Conservation (phyloP, 225 moss, liverwort and hornwort species). For the Climacium dendroides region DNA sequence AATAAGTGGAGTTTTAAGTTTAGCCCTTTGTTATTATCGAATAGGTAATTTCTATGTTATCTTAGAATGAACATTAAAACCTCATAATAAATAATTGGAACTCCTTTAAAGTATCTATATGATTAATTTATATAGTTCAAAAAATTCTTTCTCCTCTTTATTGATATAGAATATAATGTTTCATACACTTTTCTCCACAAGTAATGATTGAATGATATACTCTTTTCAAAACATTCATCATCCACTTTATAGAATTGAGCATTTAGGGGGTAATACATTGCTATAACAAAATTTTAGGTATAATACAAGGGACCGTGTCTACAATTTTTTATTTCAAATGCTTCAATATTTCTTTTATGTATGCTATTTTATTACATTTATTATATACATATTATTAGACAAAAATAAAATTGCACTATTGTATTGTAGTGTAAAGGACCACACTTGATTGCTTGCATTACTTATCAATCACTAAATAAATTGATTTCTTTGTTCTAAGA, state of each 20-base stretch:
- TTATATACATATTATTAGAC: background rate
- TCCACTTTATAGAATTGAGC: background rate
- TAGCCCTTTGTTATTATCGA: too few relatives aligned
- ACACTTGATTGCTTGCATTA: background rate
- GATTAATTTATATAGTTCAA: background rate
- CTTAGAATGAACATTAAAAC: background rate
- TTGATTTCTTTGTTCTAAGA: accelerated
- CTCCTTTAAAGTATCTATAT: background rate
- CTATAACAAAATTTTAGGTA: background rate
- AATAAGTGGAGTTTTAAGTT: accelerated
- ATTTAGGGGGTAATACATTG: background rate
- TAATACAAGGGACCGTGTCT: accelerated
- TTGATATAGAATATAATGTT: background rate
- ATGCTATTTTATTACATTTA: background rate
- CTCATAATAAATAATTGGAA: background rate
- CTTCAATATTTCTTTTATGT: background rate
- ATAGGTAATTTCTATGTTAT: accelerated
- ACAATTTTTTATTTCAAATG: background rate
- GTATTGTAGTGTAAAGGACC: background rate
- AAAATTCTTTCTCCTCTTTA: background rate
- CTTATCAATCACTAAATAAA: background rate
- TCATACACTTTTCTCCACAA: background rate
- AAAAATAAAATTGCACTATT: background rate
- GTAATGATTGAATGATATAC: background rate
- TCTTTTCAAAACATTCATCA: background rate